phyloP scores from a whole-genome alignment of 2,329 filamentous ascomycete species.

The Fusarium concolor region DNA sequence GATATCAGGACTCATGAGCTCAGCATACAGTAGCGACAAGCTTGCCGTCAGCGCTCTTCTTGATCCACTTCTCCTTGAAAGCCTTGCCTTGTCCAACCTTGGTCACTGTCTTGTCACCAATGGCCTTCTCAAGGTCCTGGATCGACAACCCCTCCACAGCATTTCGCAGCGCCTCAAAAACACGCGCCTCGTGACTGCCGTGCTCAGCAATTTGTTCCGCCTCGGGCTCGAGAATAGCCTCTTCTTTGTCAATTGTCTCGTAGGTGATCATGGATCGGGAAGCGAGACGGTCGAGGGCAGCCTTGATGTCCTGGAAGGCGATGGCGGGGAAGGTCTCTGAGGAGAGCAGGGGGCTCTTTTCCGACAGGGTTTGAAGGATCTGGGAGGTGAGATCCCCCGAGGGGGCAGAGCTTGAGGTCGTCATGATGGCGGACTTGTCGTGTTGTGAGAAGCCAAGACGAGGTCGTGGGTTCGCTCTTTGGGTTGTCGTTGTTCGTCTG shows the following conservation, averaged over 20 bases:
- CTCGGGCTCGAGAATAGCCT: slow-evolving; percentile 79
- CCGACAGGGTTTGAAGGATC: slow-evolving; percentile 74
- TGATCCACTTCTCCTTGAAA: slow-evolving; percentile 83
- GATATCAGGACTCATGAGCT: not conserved
- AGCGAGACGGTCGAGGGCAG: slow-evolving; percentile 84
- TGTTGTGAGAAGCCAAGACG: slow-evolving; percentile 23
- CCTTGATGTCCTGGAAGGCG: slow-evolving; percentile 79
- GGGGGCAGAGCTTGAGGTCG: slow-evolving; percentile 52
- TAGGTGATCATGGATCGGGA: slow-evolving; percentile 90
- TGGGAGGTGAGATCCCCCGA: slow-evolving; percentile 70
- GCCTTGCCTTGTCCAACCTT: slow-evolving; percentile 95
- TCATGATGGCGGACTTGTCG: slow-evolving; percentile 53
- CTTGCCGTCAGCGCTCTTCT: slow-evolving; percentile 69
- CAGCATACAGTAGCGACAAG: slow-evolving; percentile 63
- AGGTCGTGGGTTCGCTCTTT: slow-evolving; percentile 22
- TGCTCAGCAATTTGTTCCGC: slow-evolving; percentile 77
- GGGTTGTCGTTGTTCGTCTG: slow-evolving; percentile 38
- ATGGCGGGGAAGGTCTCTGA: slow-evolving; percentile 75
- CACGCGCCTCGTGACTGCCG: slow-evolving; percentile 85
- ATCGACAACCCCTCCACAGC: slow-evolving; percentile 86
- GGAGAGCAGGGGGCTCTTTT: slow-evolving; percentile 74
- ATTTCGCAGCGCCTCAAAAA: slow-evolving; percentile 78
- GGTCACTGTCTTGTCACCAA: slow-evolving; percentile 78
- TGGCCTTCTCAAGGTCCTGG: slow-evolving; percentile 73
- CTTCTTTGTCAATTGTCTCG: slow-evolving; percentile 83